Evolutionary conservation across 305 asterid species (phyloP).

Genomic region (Solanum hybrid): DNA sequence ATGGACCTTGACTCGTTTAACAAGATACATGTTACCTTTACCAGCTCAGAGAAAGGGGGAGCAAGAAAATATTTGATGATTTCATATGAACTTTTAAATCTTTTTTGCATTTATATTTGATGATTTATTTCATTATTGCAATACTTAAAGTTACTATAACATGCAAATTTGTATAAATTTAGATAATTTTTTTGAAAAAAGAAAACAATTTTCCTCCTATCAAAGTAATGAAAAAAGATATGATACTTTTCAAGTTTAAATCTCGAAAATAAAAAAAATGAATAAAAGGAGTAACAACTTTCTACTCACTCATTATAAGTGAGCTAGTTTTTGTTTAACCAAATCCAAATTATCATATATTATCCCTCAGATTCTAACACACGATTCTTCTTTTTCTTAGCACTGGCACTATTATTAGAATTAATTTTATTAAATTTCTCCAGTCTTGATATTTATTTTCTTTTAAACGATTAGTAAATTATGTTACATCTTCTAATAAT

Average conservation of each 20-base stretch:
- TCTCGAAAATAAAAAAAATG: no score
- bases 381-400: not conserved
- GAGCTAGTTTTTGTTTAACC: no score
- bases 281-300: no score
- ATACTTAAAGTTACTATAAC: not conserved
- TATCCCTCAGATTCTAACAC: not conserved
- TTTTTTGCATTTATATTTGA: not conserved
- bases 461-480: not conserved
- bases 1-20: not conserved
- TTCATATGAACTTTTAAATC: not conserved
- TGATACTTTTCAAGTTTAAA: no score
- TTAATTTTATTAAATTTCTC: not conserved
- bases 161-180: not conserved
- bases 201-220: no score
- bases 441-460: no score
- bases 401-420: not conserved
- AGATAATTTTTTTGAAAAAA: no score
- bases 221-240: no score
- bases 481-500: not conserved
- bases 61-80: not conserved
- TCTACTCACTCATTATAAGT: no score
- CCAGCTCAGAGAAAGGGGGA: not conserved
- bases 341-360: no score
- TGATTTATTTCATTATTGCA: no score
- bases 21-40: not conserved